Percentiles rank a stretch among this genome's conserved stretches.
Evolutionary conservation across 805 yeast species (phyloP).

Genomic region (Yarrowia sp.): DNA sequence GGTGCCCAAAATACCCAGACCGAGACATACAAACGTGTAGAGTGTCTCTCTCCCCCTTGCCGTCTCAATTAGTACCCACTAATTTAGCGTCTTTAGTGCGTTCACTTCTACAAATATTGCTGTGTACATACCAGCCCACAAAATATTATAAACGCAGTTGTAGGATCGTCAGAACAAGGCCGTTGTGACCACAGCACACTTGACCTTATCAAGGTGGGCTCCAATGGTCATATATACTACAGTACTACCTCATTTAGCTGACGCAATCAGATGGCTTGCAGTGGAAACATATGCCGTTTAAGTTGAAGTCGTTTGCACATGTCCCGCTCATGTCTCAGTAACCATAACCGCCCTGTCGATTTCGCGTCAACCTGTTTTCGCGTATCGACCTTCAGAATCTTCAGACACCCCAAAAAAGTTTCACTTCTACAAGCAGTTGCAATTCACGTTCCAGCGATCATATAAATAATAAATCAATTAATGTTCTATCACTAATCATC

Average conservation of each 20-base stretch:
- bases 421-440: too few relatives aligned
- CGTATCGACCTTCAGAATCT: too few relatives aligned
- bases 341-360: too few relatives aligned
- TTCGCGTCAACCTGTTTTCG: not conserved
- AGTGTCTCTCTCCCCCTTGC: not conserved
- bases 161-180: not conserved
- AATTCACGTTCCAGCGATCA: too few relatives aligned
- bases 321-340: not conserved
- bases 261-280: too few relatives aligned
- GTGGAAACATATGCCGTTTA: too few relatives aligned
- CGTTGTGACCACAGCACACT: not conserved
- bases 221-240: too few relatives aligned
- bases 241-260: too few relatives aligned
- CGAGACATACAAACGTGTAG: not conserved
- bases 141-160: not conserved
- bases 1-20: too few relatives aligned
- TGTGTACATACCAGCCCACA: not conserved
- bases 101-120: not conserved
- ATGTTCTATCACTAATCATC: not conserved
- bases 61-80: not conserved
- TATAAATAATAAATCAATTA: slow-evolving; percentile 7
- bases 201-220: not conserved
- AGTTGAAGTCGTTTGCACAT: too few relatives aligned
- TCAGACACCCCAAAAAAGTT: too few relatives aligned
- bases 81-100: not conserved